A percentile compares a stretch with the other conserved stretches of the same genome.
Evolutionary conservation across 495 filamentous ascomycete species (phyloP).

Genomic region (Xylaria intraflava): DNA sequence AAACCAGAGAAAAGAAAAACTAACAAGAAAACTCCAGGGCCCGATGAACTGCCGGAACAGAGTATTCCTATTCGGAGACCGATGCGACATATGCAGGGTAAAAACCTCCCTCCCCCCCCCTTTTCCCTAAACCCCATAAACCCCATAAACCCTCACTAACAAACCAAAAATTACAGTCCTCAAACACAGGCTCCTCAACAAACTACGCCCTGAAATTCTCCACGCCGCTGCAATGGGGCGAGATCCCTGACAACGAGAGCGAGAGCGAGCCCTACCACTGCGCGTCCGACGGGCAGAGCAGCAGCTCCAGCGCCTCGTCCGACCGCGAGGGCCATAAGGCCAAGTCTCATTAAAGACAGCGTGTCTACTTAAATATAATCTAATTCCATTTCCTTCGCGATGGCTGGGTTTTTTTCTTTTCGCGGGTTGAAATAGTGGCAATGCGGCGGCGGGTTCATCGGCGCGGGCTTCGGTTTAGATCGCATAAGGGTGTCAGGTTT

Average conservation of each 20-base stretch:
- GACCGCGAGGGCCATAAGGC: not conserved
- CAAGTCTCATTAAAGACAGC: not conserved
- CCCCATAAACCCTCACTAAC: not conserved
- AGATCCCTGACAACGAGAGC: not conserved
- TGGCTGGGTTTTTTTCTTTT: no score
- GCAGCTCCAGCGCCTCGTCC: not conserved
- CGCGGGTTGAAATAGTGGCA: no score
- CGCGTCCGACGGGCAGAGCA: not conserved
- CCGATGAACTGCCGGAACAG: constrained; percentile 40
- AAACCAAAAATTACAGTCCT: not conserved
- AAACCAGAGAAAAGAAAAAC: constrained; percentile 3
- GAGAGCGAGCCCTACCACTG: not conserved
- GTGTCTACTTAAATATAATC: no score
- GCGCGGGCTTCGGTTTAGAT: no score
- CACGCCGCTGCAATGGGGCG: not conserved
- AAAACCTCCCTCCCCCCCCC: not conserved
- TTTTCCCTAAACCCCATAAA: not conserved
- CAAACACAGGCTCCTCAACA: not conserved
- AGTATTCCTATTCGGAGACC: constrained; percentile 38
- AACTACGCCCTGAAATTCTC: not conserved
- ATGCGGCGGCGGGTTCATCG: no score
- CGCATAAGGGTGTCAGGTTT: no score
- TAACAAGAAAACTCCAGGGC: constrained; percentile 24
- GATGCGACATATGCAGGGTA: constrained; percentile 40
- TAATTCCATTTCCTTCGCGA: no score